These are phyloP conservation scores for Cladosporium colombiae DNA, from an alignment of 2,329 filamentous ascomycete genomes.

Conservation along the genomic window DNA sequence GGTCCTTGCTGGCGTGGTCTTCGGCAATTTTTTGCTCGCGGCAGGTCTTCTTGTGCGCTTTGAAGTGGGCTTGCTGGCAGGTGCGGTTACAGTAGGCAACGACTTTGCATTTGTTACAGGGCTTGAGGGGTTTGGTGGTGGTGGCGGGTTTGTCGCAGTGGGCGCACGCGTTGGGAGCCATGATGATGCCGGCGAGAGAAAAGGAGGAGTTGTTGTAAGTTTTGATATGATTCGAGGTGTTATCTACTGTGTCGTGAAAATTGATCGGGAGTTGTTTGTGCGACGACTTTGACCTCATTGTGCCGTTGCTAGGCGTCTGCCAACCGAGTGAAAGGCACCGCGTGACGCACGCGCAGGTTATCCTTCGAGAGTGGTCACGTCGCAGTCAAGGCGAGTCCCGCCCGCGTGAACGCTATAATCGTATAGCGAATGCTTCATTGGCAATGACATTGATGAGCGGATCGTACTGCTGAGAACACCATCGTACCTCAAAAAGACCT, in stretches of 20 bases:
- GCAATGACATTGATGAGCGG: too few relatives aligned
- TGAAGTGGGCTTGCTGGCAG: neutral
- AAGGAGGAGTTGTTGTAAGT: neutral
- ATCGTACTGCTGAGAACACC: too few relatives aligned
- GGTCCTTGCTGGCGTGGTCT: neutral
- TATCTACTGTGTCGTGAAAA: neutral
- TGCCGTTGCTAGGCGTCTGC: neutral
- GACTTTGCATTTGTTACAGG: neutral
- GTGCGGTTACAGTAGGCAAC: neutral
- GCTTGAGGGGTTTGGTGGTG: too few relatives aligned
- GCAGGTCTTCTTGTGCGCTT: neutral
- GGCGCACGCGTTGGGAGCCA: neutral
- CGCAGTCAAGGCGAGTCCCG: too few relatives aligned
- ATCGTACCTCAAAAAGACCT: too few relatives aligned
- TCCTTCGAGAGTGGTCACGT: too few relatives aligned
- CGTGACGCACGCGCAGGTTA: neutral
- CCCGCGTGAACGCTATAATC: too few relatives aligned
- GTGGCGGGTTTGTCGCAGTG: neutral
- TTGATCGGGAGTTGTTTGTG: neutral
- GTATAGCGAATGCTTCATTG: too few relatives aligned
- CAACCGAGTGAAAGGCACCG: neutral
- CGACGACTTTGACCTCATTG: neutral
- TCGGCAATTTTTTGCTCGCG: neutral
- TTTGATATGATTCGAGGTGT: neutral
- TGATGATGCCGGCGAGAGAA: neutral